phyloP scores from a whole-genome alignment of 2,329 filamentous ascomycete species.

The Fusarium multiceps region DNA sequence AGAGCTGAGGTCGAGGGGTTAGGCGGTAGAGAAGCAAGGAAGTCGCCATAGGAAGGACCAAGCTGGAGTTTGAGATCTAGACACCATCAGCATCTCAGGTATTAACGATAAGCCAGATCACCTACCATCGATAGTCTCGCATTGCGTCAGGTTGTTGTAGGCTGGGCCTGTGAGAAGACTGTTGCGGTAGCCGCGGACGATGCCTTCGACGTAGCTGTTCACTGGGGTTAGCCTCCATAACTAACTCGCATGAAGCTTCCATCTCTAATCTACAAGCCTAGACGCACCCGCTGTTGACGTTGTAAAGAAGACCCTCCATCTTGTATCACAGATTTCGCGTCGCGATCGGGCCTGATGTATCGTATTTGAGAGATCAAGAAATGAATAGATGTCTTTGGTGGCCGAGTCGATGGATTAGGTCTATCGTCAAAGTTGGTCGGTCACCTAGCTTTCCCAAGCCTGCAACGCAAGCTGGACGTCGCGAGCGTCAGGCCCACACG shows the following conservation, averaged over 20 bases:
- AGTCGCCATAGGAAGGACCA: conserved; percentile 95
- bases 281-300: conserved; percentile 88
- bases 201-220: conserved; percentile 91
- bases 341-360: conserved; percentile 7
- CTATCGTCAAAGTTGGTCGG: conserved; percentile 42
- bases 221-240: conserved; percentile 47
- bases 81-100: conserved; percentile 24
- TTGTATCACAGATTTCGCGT: conserved; percentile 41
- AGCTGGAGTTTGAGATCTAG: conserved; percentile 98
- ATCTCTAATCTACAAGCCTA: conserved; percentile 9
- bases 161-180: conserved; percentile 88
- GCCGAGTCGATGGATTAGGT: conserved; percentile 32
- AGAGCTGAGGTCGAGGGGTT: conserved; percentile 97
- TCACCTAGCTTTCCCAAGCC: conserved; percentile 44
- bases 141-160: conserved; percentile 96
- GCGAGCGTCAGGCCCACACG: conserved; percentile 40
- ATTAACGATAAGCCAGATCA: conserved; percentile 4
- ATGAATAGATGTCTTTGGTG: conserved; percentile 22
- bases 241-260: conserved; percentile 20
- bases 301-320: conserved; percentile 96
- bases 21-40: conserved; percentile 90
- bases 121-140: conserved; percentile 95
- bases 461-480: conserved; percentile 42
- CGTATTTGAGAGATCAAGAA: conserved; percentile 6
- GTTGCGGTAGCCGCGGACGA: conserved; percentile 97